Conservation (phyloP, 2,329 filamentous ascomycete species). For the Fusarium paranaense region DNA sequence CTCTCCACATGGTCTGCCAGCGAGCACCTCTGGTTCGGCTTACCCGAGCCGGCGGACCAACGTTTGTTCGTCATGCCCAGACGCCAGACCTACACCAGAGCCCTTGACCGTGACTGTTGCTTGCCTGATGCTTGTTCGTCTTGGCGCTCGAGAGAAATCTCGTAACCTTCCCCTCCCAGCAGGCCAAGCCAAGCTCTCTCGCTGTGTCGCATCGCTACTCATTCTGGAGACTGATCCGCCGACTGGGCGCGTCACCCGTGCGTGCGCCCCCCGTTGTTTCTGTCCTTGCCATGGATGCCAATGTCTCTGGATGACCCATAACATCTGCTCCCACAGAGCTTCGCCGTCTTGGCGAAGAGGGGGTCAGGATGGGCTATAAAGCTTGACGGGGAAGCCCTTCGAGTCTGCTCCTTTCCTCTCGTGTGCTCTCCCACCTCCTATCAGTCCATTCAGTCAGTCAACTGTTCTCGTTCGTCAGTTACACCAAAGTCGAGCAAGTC, state of each 20-base stretch:
- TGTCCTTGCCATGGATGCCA: constrained; percentile 2
- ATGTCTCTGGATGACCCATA: constrained; percentile 17
- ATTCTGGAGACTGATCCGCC: constrained; percentile 22
- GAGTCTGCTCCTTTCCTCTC: not conserved
- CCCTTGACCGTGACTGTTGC: constrained; percentile 2
- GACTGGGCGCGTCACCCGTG: constrained; percentile 26
- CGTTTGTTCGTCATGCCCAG: constrained; percentile 14
- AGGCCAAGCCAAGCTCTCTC: constrained; percentile 33
- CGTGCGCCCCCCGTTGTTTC: constrained; percentile 6
- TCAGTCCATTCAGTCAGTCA: not conserved
- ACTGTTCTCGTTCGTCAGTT: constrained; percentile 5
- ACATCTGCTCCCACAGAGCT: constrained; percentile 15
- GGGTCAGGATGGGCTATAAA: constrained; percentile 31
- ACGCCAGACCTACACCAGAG: constrained; percentile 5
- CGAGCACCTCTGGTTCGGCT: constrained; percentile 19
- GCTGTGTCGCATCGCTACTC: constrained; percentile 26
- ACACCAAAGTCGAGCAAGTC: constrained; percentile 22
- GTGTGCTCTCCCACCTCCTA: constrained; percentile 7
- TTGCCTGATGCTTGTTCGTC: constrained; percentile 25
- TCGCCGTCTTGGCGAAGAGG: constrained; percentile 29
- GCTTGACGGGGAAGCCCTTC: constrained; percentile 5
- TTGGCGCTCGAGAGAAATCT: constrained; percentile 35
- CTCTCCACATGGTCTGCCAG: constrained; percentile 30
- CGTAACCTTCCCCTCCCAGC: constrained; percentile 35
- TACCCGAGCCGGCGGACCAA: constrained; percentile 27